Conservation (phyloP, 257 asterid species). For the Verbena officinalis region DNA sequence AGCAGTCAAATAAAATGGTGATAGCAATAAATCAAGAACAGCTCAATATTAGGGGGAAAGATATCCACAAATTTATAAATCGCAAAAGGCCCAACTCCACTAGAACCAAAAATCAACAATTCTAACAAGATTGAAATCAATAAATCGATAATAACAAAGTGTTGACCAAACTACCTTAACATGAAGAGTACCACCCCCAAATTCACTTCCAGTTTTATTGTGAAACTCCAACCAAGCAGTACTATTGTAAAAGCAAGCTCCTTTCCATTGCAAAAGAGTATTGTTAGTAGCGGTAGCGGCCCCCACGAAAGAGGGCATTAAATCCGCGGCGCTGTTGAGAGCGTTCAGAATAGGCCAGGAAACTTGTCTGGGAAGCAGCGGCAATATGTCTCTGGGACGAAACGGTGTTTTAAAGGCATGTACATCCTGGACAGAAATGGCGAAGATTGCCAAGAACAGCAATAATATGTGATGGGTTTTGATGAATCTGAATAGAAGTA, state of each 20-base stretch:
- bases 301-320: conserved; percentile 81
- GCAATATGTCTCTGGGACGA: conserved; percentile 59
- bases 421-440: conserved; percentile 32
- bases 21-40: conserved; percentile 7
- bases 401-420: conserved; percentile 53
- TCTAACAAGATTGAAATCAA: conserved; percentile 17
- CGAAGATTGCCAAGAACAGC: conserved; percentile 30
- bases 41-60: conserved; percentile 2
- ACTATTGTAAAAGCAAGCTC: conserved; percentile 75
- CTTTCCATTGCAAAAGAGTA: conserved; percentile 66
- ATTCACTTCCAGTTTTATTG: conserved; percentile 56
- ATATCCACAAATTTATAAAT: background rate
- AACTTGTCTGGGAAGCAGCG: conserved; percentile 69
- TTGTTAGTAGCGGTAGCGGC: conserved; percentile 46
- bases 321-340: conserved; percentile 66
- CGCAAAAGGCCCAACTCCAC: conserved; percentile 15
- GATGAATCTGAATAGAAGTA: conserved; percentile 23
- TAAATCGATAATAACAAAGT: background rate
- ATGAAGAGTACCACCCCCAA: conserved; percentile 95
- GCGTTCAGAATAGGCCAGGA: conserved; percentile 69
- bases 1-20: background rate
- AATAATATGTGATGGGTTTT: conserved; percentile 28
- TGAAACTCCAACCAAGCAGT: conserved; percentile 84
- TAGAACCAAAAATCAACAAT: conserved; percentile 3
- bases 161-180: conserved; percentile 52